phyloP scores from a whole-genome alignment of 192 early-diverging fungal species.

The Coemansia sp. region DNA sequence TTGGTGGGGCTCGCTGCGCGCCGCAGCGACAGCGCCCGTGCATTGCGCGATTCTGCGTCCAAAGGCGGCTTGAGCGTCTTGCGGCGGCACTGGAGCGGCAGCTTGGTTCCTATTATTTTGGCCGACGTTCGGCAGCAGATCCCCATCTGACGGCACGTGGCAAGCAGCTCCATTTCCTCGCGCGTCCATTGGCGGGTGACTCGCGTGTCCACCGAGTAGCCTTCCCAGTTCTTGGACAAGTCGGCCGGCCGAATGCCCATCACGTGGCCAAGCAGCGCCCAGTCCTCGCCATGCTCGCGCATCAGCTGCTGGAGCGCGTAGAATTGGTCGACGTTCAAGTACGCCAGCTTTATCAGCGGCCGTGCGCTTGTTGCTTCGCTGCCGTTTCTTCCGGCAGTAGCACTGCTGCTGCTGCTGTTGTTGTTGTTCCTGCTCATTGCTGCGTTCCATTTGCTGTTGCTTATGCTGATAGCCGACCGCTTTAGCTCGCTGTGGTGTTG shows the following conservation, averaged over 20 bases:
- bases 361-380: neutral
- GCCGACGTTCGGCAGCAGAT: constrained; percentile 35
- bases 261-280: constrained; percentile 18
- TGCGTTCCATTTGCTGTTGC: constrained; percentile 10
- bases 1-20: constrained; percentile 5
- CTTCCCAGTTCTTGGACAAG: constrained; percentile 38
- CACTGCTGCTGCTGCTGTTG: neutral
- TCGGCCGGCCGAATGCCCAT: constrained; percentile 36
- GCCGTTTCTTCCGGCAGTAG: neutral
- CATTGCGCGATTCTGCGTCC: neutral
- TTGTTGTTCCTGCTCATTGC: neutral
- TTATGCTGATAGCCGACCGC: constrained; percentile 10
- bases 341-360: constrained; percentile 18
- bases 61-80: constrained; percentile 29
- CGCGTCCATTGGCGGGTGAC: constrained; percentile 36
- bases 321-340: constrained; percentile 44
- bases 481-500: neutral
- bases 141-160: constrained; percentile 26
- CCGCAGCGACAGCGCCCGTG: neutral
- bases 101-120: constrained; percentile 46
- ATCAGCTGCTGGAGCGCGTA: constrained; percentile 29
- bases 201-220: constrained; percentile 22
- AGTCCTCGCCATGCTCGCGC: constrained; percentile 38
- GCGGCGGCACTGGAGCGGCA: constrained; percentile 47
- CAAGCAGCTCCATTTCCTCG: constrained; percentile 33